phyloP scores from a whole-genome alignment of 2,329 filamentous ascomycete species.

The Arthrobotrys pseudoclavata region DNA sequence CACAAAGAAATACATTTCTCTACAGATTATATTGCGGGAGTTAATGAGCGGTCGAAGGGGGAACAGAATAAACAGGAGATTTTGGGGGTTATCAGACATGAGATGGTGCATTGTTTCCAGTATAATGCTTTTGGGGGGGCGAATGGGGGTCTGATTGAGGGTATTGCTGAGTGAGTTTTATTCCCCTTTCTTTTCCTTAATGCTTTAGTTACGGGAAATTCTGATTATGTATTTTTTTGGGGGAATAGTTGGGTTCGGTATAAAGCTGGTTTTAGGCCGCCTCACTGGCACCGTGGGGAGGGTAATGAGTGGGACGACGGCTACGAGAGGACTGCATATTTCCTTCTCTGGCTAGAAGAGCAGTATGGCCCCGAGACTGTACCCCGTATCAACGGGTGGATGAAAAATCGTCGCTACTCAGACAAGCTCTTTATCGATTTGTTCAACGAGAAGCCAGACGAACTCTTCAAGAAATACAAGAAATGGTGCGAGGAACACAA shows the following conservation, averaged over 20 bases:
- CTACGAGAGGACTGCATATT: conserved; percentile 92
- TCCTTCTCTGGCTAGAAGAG: conserved; percentile 85
- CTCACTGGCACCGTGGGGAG: conserved; percentile 80
- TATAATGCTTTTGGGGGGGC: conserved; percentile 75
- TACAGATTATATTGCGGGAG: conserved; percentile 77
- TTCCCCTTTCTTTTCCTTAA: neutral
- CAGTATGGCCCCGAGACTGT: conserved; percentile 74
- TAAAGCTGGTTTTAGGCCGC: conserved; percentile 78
- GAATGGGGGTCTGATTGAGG: conserved; percentile 86
- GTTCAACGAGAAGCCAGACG: conserved; percentile 74
- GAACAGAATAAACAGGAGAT: conserved; percentile 74
- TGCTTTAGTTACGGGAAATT: neutral
- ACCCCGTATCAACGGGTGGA: conserved; percentile 75
- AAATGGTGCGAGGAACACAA: conserved; percentile 61
- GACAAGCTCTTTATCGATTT: conserved; percentile 79
- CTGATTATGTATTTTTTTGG: neutral
- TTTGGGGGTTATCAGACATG: conserved; percentile 86
- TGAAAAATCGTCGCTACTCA: conserved; percentile 76
- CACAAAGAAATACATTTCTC: conserved; percentile 96
- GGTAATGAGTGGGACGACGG: conserved; percentile 64
- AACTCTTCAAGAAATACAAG: conserved; percentile 82
- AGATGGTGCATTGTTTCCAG: conserved; percentile 96
- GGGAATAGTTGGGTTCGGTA: conserved; percentile 78
- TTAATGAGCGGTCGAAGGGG: conserved; percentile 64
- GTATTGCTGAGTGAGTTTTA: conserved; percentile 77